Evolutionary conservation across 495 filamentous ascomycete species (phyloP).

Genomic region (Penicillium paradoxum): DNA sequence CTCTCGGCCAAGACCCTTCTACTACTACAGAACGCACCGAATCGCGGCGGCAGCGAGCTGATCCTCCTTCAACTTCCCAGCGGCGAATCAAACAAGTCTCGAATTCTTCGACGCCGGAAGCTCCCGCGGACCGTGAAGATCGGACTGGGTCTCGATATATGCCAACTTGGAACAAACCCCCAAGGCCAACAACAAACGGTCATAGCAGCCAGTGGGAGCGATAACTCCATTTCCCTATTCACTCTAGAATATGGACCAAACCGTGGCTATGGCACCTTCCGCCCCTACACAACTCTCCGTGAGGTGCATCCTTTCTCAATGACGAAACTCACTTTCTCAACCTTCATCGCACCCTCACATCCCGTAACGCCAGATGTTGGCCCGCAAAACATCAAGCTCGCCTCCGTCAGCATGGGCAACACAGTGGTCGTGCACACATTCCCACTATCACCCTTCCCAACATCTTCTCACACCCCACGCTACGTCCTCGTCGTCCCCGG

Average conservation of each 20-base stretch:
- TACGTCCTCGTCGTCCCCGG: constrained; percentile 63
- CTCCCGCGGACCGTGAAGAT: constrained; percentile 56
- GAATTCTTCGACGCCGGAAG: constrained; percentile 46
- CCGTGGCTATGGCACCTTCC: constrained; percentile 55
- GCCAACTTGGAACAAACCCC: constrained; percentile 53
- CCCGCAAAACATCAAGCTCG: constrained; percentile 68
- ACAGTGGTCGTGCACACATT: constrained; percentile 82
- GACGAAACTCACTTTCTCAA: constrained; percentile 77
- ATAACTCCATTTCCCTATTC: constrained; percentile 72
- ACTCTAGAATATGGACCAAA: constrained; percentile 57
- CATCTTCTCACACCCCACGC: constrained; percentile 48
- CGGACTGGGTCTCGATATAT: constrained; percentile 70
- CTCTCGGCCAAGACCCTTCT: constrained; percentile 52
- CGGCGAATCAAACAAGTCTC: constrained; percentile 22
- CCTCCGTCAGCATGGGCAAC: constrained; percentile 79
- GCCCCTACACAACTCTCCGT: constrained; percentile 57
- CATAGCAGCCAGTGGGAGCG: constrained; percentile 78
- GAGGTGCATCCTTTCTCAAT: constrained; percentile 80
- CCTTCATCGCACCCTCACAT: constrained; percentile 54
- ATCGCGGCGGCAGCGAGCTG: constrained; percentile 62
- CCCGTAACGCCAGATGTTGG: constrained; percentile 40
- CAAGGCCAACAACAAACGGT: constrained; percentile 63
- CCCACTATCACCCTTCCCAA: constrained; percentile 56
- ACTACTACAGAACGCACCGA: constrained; percentile 48
- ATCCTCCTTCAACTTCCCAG: constrained; percentile 52